Base-by-base conservation (phyloP, 768 basidiomycete genomes). In the Dendrothele bispora region DNA sequence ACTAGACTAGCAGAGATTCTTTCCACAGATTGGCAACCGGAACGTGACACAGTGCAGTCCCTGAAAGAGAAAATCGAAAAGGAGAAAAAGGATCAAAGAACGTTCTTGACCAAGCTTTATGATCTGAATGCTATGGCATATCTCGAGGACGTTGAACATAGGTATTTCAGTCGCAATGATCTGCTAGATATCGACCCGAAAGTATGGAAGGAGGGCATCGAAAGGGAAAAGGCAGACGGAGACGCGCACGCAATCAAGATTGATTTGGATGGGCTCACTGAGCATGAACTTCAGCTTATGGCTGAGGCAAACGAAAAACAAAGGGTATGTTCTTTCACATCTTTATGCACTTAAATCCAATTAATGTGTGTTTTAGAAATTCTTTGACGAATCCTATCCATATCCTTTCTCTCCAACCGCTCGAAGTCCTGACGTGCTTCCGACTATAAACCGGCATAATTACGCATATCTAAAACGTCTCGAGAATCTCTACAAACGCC, bases 341-440 rank as follows among this genome's bases (percentile, higher is more conserved):
- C 24, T 22, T 35, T 3, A 22, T 18, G 25, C 12, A 11, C 17
- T 21, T 20, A 27, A 24, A 36, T 14, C 26, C 10, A 28, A 27
- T 14, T 22, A 21, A 41, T 25, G 8, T 10, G 26, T 21, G 15
- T 14, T 21, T 20, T 21, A 43, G 45, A 22, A 46, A 24, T 17
- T 46, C 11, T 46, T 37, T 37, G 36, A 43, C 15, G 17, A 30
- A 35, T 35, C 20, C 26, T 18, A 21, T 28, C 45, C 45, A 2
- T 46, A 46, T 25, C 45, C 45, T 37, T 46, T 46, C 36, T 38
- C 45, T 37, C 35, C 25, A 27, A 46, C 45, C 26, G 12, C 45
- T 11, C 45, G 35, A 24, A 38, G 35, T 15, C 35, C 45, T 18
- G 22, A 30, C 18, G 26, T 28, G 24, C 36, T 46, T 8, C 45